Conservation (phyloP, 768 basidiomycete species). For the Tricholoma matsutake region DNA sequence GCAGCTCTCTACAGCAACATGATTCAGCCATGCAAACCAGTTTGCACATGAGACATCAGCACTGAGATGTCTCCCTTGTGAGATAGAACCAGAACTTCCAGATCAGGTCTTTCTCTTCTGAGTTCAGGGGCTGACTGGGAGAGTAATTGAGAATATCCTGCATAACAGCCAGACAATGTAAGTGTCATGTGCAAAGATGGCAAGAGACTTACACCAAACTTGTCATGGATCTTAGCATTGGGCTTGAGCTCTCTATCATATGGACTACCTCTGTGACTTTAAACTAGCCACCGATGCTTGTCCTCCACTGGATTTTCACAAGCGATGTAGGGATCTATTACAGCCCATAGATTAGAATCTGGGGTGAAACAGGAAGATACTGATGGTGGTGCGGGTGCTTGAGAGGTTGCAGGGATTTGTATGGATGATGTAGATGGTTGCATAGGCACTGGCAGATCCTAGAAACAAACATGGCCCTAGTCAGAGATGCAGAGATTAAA, state of each 20-base stretch:
- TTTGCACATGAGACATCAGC: no score
- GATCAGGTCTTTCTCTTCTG: slow-evolving; percentile 92
- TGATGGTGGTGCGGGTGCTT: slow-evolving; percentile 41
- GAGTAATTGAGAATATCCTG: slow-evolving; percentile 91
- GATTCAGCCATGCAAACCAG: no score
- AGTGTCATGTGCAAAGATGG: neutral
- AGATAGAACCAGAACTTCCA: slow-evolving; percentile 99
- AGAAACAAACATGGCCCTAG: neutral
- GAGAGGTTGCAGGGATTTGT: slow-evolving; percentile 39
- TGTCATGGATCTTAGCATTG: slow-evolving; percentile 92
- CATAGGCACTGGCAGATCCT: slow-evolving; percentile 44
- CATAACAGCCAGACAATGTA: neutral
- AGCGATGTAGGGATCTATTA: slow-evolving; percentile 86
- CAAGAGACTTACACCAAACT: slow-evolving; percentile 65
- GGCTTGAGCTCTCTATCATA: slow-evolving; percentile 96
- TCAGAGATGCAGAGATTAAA: neutral
- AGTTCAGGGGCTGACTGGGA: slow-evolving; percentile 80
- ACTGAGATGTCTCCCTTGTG: no score
- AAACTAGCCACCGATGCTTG: slow-evolving; percentile 90
- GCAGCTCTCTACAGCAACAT: no score
- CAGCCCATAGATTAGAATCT: slow-evolving; percentile 79
- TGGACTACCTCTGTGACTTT: slow-evolving; percentile 92
- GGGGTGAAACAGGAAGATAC: slow-evolving; percentile 49
- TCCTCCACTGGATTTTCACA: slow-evolving; percentile 97
- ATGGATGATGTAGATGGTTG: slow-evolving; percentile 38